Conservation (phyloP, 1,284 basidiomycete genomes). For the Ceratobasidium papillatum region DNA sequence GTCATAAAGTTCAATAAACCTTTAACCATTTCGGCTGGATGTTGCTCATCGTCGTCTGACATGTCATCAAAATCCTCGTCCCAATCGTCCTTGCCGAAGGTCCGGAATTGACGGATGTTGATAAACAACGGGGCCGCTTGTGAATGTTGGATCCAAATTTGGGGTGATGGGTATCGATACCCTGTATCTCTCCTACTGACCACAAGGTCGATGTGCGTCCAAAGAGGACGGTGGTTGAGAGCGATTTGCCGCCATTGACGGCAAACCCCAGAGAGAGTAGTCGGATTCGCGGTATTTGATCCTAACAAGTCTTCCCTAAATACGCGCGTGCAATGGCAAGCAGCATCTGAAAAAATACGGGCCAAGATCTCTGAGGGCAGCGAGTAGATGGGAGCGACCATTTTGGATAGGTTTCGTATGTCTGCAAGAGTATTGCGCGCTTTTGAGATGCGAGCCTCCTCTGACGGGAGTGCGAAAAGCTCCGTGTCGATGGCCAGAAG, state of each 20-base stretch:
- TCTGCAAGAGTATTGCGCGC: neutral
- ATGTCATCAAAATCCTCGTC: neutral
- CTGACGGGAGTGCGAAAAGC: neutral
- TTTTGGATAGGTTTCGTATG: neutral
- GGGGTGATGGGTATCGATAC: neutral
- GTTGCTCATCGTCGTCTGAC: neutral
- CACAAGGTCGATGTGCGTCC: conserved; percentile 8
- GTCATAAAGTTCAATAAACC: neutral
- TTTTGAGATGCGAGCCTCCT: neutral
- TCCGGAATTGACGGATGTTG: neutral
- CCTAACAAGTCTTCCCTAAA: neutral
- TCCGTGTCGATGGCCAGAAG: neutral
- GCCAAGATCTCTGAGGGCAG: conserved; percentile 1
- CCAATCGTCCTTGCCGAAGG: neutral
- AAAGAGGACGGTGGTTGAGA: neutral
- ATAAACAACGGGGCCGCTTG: neutral
- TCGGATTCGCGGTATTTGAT: neutral
- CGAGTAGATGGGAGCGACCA: neutral
- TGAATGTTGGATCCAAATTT: neutral
- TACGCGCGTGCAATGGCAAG: neutral
- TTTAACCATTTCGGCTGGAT: neutral
- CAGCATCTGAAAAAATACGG: neutral
- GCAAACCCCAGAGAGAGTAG: neutral
- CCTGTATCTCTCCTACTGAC: neutral
- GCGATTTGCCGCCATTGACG: neutral